Percentiles rank a stretch among this genome's conserved stretches.
These are phyloP conservation scores for Botrytis hyacinthi DNA, from an alignment of 2,329 filamentous ascomycete species.

Conservation along the genomic window DNA sequence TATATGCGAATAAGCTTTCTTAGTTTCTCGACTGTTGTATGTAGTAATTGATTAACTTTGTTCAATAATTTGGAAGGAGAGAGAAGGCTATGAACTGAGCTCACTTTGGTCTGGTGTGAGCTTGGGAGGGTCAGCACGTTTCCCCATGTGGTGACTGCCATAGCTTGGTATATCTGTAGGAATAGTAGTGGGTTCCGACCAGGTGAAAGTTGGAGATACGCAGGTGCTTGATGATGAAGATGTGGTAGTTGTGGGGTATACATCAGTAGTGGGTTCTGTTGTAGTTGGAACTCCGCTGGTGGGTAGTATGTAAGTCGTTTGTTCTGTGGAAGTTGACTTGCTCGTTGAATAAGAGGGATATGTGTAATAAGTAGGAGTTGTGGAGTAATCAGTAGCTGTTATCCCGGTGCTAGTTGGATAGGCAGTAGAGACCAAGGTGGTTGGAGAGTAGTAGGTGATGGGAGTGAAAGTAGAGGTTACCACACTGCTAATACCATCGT, in stretches of 20 bases:
- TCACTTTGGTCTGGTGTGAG: neutral
- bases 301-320: too few species aligned
- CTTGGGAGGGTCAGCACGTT: neutral
- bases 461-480: neutral
- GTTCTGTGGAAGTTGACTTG: too few species aligned
- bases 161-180: neutral
- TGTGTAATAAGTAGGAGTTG: neutral
- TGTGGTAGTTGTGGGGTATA: neutral
- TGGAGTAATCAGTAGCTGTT: neutral
- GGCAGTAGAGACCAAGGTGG: neutral
- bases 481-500: neutral
- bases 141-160: neutral
- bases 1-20: neutral
- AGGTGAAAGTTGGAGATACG: neutral
- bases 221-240: neutral
- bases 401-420: neutral
- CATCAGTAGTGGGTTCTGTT: neutral
- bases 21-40: neutral
- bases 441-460: neutral
- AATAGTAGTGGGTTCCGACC: neutral
- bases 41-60: too few species aligned
- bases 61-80: fast-evolving
- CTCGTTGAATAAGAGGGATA: too few species aligned
- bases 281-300: too few species aligned
- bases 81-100: neutral